Conservation (phyloP, 2,329 filamentous ascomycete species). For the Sporothrix dimorphospora region DNA sequence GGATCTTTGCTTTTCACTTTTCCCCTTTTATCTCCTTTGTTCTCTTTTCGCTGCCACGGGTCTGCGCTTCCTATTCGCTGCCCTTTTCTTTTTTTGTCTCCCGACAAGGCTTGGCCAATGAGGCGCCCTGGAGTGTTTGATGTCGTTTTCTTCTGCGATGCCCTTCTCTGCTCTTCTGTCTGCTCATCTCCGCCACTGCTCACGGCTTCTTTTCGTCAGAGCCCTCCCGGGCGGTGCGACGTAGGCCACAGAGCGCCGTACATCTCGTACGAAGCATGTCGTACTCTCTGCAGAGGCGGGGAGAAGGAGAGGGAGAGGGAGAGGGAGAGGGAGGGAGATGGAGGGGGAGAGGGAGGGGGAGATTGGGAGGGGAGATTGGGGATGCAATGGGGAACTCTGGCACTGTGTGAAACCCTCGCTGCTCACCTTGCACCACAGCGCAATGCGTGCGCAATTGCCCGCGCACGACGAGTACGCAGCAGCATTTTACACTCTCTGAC, state of each 20-base stretch:
- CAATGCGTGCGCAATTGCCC: neutral
- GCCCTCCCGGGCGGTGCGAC: constrained; percentile 10
- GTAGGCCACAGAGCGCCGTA: neutral
- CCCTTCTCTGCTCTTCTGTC: neutral
- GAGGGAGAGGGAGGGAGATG: neutral
- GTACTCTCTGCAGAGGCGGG: neutral
- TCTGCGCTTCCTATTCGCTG: constrained; percentile 1
- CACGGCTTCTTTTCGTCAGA: constrained; percentile 5
- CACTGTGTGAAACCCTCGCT: neutral
- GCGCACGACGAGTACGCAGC: neutral
- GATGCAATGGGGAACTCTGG: neutral
- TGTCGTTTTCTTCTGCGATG: neutral
- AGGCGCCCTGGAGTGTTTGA: neutral
- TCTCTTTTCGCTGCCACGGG: neutral
- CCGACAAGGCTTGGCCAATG: neutral
- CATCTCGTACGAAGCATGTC: constrained; percentile 5
- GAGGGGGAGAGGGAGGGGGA: neutral
- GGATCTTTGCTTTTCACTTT: neutral
- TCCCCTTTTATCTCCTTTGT: neutral
- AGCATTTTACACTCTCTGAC: neutral
- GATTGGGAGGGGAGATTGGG: neutral
- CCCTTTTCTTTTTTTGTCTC: neutral
- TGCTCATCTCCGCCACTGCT: neutral
- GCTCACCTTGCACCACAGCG: neutral
- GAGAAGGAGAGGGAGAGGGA: neutral